Evolutionary conservation across 2,329 filamentous ascomycete genomes (phyloP).

Genomic region (Diaporthe nobilis): DNA sequence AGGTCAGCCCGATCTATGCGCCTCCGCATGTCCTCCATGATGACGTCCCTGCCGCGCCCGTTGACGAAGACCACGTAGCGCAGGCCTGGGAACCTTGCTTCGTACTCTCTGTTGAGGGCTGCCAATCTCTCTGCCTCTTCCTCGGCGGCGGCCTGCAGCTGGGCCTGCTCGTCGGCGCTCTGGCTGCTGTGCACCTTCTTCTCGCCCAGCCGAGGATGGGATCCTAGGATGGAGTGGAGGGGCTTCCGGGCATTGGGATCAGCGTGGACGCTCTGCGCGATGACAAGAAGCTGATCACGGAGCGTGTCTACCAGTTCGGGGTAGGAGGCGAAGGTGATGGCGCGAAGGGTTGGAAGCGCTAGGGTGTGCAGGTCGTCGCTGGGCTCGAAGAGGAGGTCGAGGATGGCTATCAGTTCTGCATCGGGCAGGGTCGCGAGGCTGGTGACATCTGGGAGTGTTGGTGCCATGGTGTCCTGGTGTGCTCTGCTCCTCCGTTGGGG

Average conservation of each 20-base stretch:
- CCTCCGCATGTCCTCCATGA: slow-evolving; percentile 85
- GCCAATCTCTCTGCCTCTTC: slow-evolving; percentile 71
- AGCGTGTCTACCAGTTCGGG: slow-evolving; percentile 77
- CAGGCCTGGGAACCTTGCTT: slow-evolving; percentile 83
- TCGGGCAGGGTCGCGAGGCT: slow-evolving; percentile 70
- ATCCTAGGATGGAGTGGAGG: slow-evolving; percentile 81
- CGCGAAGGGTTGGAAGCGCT: slow-evolving; percentile 75
- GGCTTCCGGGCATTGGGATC: slow-evolving; percentile 63
- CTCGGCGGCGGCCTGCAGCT: slow-evolving; percentile 71
- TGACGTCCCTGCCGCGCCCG: slow-evolving; percentile 77
- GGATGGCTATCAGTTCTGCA: slow-evolving; percentile 66
- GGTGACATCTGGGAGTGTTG: slow-evolving; percentile 69
- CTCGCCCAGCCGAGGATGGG: slow-evolving; percentile 87
- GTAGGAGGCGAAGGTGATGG: slow-evolving; percentile 75
- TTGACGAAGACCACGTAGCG: slow-evolving; percentile 95
- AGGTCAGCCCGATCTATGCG: slow-evolving; percentile 80
- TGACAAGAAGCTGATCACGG: slow-evolving; percentile 71
- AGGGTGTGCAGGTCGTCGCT: slow-evolving; percentile 81
- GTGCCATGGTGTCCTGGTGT: slow-evolving; percentile 29
- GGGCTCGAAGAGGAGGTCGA: slow-evolving; percentile 90
- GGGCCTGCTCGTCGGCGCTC: slow-evolving; percentile 85
- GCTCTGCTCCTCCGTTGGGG: background rate
- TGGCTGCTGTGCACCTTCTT: slow-evolving; percentile 86
- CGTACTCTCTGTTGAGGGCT: slow-evolving; percentile 82
- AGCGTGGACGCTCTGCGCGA: slow-evolving; percentile 64